Conservation (phyloP, 768 basidiomycete species). For the Suillus subalutaceus region DNA sequence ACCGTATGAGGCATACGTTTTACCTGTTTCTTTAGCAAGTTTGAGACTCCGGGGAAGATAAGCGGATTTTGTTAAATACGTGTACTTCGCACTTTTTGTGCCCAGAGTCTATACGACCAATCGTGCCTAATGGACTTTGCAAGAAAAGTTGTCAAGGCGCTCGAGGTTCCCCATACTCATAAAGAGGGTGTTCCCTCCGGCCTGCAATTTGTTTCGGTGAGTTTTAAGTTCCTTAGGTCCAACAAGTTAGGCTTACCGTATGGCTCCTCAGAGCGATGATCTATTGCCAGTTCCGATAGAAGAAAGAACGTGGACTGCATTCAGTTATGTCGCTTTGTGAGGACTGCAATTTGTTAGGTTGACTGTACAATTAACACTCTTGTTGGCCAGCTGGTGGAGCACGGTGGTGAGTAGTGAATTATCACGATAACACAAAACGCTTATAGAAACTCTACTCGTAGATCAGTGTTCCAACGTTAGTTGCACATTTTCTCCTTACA, state of each 20-base stretch:
- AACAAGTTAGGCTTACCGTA: conserved; percentile 6
- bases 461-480: conserved; percentile 9
- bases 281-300: conserved; percentile 58
- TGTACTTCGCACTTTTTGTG: neutral
- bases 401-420: conserved; percentile 46
- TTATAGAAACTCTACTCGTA: neutral
- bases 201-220: conserved; percentile 54
- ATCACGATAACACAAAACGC: neutral
- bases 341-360: conserved; percentile 15
- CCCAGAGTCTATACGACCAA: neutral
- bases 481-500: neutral
- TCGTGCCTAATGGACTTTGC: conserved; percentile 15
- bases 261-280: conserved; percentile 56
- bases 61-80: conserved; percentile 10
- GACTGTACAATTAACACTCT: neutral
- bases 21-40: neutral
- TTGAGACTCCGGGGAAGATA: conserved; percentile 7
- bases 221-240: conserved; percentile 14
- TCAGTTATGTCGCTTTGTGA: conserved; percentile 65
- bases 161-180: conserved; percentile 54
- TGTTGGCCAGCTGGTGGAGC: conserved; percentile 53
- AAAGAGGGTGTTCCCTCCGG: conserved; percentile 43
- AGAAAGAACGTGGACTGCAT: conserved; percentile 60
- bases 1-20: neutral
- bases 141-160: conserved; percentile 19